Evolutionary conservation across 345 rosid species (phyloP), one percentile per base, ranked within the genome.

Genomic region (Laguncularia racemosa): DNA sequence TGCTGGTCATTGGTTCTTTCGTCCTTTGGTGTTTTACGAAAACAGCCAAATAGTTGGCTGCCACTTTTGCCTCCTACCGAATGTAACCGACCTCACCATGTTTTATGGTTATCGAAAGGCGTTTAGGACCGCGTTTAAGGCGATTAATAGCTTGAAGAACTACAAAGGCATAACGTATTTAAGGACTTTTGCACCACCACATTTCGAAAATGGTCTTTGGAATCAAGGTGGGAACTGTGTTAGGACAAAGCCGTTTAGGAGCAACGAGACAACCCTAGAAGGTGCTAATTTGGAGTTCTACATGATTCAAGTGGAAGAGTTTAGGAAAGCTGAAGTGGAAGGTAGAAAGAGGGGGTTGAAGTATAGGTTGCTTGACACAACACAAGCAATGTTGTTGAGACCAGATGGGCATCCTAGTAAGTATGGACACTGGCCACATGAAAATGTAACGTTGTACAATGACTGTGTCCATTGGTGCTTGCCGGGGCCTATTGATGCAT

Each of bases 391-490:
- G 72, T 57, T 79, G 69, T 56, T 91, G 60, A 68, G 97, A 58
- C 89, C 89, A 0, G 95, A 91, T 23, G 97, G 97, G n/a, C 96
- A 91, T 60, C 96, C 91, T 0, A 82, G 90, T 63, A 55, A 65
- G 55, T 88, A 72, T 23, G 96, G 97, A 20, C 95, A 88, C 45
- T 63, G 65, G 76, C 73, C 81, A 0, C 68, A 81, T 20, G 91
- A 80, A 45, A 91, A 91, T 23, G 97, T 85, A 33, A 68, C 87
- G 0, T 48, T 91, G 75, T 73, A 84, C 66, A 88, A 88, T 18
- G 97, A 91, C 61, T 88, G 95, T 28, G 97, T 91, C 45, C 97
- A 91, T 50, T 88, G 96, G 97, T 91, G 97, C 81, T 71, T 85
- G 75, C 95, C 95, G 3, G 95, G 97, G 18, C 95, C 97, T 0